A percentile compares a stretch with the other conserved stretches of the same genome.
phyloP scores from a whole-genome alignment of 2,329 filamentous ascomycete genomes.

The Pestalotiopsis sp. region DNA sequence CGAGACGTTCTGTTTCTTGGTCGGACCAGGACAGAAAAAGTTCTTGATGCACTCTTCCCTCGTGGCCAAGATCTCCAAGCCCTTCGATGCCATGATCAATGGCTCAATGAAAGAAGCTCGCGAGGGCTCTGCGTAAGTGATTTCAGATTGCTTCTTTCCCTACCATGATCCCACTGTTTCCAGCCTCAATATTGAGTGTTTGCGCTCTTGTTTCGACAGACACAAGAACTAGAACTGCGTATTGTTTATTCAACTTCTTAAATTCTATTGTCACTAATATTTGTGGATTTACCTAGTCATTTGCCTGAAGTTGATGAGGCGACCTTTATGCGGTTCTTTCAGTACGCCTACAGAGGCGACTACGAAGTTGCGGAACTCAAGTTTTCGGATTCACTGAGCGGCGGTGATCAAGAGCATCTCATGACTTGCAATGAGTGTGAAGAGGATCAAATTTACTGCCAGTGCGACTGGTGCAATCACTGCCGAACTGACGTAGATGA shows the following conservation, averaged over 20 bases:
- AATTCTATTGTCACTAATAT: neutral
- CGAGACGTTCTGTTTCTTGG: constrained; percentile 44
- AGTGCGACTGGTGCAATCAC: neutral
- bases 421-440: neutral
- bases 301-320: constrained; percentile 35
- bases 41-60: constrained; percentile 46
- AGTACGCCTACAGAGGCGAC: neutral
- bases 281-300: constrained; percentile 21
- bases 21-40: constrained; percentile 45
- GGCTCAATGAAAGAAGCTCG: constrained; percentile 45
- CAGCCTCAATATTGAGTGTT: no score
- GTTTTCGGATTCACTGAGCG: neutral
- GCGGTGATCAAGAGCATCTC: no score
- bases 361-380: neutral
- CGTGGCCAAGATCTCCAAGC: constrained; percentile 42
- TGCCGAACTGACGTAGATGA: neutral
- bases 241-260: neutral
- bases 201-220: no score
- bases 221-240: no score
- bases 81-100: constrained; percentile 44
- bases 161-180: neutral
- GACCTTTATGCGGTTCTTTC: neutral
- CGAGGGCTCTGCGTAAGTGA: constrained; percentile 29
- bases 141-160: neutral
- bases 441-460: neutral